Conservation (phyloP, 1,139 yeast species). For the Hansenula lynferdii region DNA sequence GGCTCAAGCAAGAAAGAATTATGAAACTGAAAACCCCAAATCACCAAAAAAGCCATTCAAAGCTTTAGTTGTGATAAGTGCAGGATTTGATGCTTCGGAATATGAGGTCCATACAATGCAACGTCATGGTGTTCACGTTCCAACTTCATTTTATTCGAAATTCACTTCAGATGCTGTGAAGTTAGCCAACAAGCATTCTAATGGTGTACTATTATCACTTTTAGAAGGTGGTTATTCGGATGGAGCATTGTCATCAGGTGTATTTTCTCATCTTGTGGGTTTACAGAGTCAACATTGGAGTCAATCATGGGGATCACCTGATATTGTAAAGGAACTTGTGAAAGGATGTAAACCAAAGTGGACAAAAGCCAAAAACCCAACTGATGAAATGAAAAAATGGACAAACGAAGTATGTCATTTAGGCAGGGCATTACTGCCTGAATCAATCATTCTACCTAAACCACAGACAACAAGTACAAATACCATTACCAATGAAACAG, state of each 20-base stretch:
- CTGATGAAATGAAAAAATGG: conserved; percentile 47
- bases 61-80: conserved; percentile 69
- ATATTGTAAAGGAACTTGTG: conserved; percentile 59
- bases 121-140: conserved; percentile 78
- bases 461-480: too few relatives aligned
- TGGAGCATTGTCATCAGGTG: conserved; percentile 77
- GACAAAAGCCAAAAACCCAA: conserved; percentile 51
- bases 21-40: conserved; percentile 25
- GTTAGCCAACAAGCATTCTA: conserved; percentile 55
- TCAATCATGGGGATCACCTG: conserved; percentile 56
- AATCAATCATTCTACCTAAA: conserved; percentile 14
- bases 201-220: conserved; percentile 63
- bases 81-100: conserved; percentile 90
- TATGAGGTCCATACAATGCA: conserved; percentile 82
- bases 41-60: conserved; percentile 44
- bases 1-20: conserved; percentile 40
- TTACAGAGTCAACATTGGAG: conserved; percentile 56
- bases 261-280: conserved; percentile 74
- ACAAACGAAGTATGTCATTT: conserved; percentile 62
- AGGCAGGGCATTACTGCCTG: conserved; percentile 69
- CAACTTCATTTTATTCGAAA: conserved; percentile 71
- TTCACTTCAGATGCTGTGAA: conserved; percentile 71
- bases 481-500: too few relatives aligned
- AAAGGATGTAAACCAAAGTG: conserved; percentile 69
- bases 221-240: conserved; percentile 89